Base-by-base conservation (phyloP, 495 filamentous ascomycete species). In the Ascodesmis nigricans region DNA sequence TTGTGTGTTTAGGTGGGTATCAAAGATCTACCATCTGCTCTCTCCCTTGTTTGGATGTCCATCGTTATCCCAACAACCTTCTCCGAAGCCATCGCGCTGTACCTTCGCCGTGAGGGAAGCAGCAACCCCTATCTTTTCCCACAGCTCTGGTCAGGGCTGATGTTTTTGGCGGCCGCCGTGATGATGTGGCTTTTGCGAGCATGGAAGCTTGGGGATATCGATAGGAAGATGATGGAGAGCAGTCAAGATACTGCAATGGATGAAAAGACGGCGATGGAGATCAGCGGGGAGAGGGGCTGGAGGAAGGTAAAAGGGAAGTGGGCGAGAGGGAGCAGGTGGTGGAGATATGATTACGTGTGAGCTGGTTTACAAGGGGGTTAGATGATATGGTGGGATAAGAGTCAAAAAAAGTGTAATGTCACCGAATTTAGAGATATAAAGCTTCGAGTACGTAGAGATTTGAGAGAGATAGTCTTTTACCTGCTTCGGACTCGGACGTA, bases 121-220 rank as follows among this genome's bases (percentile, higher is more conserved):
- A 53, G 57, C 3, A 47, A 47, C 19, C 58, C 54, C 10, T 78
- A 75, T 44, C 56, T 73, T 1, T 59, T 63, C 16, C 66, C 73
- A 3, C 73, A 78, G 48, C 52, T 77, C 13, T 78, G 73, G 41
- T 63, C 69, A 0, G 73, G 70, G 0, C 64, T 72, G 36, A 63
- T 71, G 59, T 78, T 73, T 47, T 54, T 76, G 10, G 69, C 55
- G 0, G 72, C 63, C 16, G 61, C 70, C 0, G 18, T 56, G 1
- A 70, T 64, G 43, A 50, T 69, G 50, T 61, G 57, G 54, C 41
- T 65, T 3, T 44, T 73, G 35, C 46, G 69, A 29, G 62, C 49
- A 3, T 73, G 69, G 72, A 73, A 70, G 49, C 57, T 75, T 17
- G 60, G 59, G 1, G 65, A 70, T 22, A 28, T 67, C 19, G 59